A percentile compares a stretch with the other conserved stretches of the same genome.
Conservation (phyloP, 2,329 filamentous ascomycete species). For the Sclerotinia sclerotiorum region DNA sequence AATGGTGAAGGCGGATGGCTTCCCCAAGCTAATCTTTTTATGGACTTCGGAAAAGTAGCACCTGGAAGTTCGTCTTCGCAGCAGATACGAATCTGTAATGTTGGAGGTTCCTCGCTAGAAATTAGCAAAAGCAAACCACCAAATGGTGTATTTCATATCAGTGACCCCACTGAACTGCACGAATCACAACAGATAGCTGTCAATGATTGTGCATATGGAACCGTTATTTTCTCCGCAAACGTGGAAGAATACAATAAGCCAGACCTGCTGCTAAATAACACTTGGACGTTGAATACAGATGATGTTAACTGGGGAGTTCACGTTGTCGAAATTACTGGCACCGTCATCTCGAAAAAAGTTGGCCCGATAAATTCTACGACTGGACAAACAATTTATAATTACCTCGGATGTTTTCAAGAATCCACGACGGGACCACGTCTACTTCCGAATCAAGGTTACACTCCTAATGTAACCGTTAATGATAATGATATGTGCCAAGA, state of each 20-base stretch:
- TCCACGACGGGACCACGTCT: slow-evolving; percentile 36
- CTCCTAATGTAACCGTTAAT: slow-evolving; percentile 32
- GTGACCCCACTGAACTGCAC: slow-evolving; percentile 36
- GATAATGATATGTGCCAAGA: slow-evolving; percentile 35
- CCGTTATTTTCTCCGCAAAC: slow-evolving; percentile 35
- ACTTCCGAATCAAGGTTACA: slow-evolving; percentile 37
- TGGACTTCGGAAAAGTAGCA: slow-evolving; percentile 38
- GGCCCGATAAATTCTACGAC: slow-evolving; percentile 17
- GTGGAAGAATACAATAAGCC: slow-evolving; percentile 34
- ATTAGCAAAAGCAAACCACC: slow-evolving; percentile 41
- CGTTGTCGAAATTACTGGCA: slow-evolving; percentile 35
- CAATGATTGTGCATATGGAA: slow-evolving; percentile 36
- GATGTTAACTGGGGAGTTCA: slow-evolving; percentile 43
- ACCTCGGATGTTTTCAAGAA: slow-evolving; percentile 41
- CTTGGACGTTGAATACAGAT: slow-evolving; percentile 44
- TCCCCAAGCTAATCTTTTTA: slow-evolving; percentile 27
- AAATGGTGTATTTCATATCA: slow-evolving; percentile 31
- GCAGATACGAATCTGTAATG: slow-evolving; percentile 39
- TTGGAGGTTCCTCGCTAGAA: slow-evolving; percentile 38
- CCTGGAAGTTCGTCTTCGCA: slow-evolving; percentile 33
- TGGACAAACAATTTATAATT: slow-evolving; percentile 33
- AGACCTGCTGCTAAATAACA: slow-evolving; percentile 31
- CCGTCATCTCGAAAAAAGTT: slow-evolving; percentile 23
- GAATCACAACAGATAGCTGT: slow-evolving; percentile 37
- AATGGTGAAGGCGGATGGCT: slow-evolving; percentile 41